Base-by-base conservation (phyloP, 2,329 filamentous ascomycete species). In the Claviceps spartinae region DNA sequence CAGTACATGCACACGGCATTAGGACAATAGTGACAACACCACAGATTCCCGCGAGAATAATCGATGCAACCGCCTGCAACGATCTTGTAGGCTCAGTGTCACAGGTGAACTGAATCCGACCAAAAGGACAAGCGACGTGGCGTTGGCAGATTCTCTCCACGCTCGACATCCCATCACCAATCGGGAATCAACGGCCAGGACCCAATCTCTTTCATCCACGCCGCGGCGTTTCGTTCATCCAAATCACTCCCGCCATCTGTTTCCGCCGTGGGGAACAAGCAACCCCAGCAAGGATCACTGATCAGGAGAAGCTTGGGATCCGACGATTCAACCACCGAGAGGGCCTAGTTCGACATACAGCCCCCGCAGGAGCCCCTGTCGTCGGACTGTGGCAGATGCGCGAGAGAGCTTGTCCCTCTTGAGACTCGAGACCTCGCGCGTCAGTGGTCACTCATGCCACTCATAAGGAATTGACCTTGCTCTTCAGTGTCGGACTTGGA, bases 321-420 rank as follows among this genome's bases (percentile, higher is more conserved):
- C 47, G 34, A 42, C 45, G 16, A 47, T 47, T 47, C 26, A 18
- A 34, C 34, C 45, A 48, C 49, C 37, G 45, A 36, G 30, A 22
- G 26, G 49, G n/a, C 40, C 42, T 36, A 24, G 44, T 42, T 42
- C 46, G 8, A 41, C 18, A 34, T 42, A 22, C 46, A 49, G 41
- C 48, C 52, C 42, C 49, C 46, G 49, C 52, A 48, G 42, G 36
- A 40, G 42, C 18, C 52, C 52, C 49, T 51, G 52, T 45, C n/a
- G 37, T 46, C 34, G 30, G 20, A 47, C 36, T 40, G 37, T 37
- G 38, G 26, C 4, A 51, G 43, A 30, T 14, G 30, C 13, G 16
- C 26, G 16, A 46, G 43, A 46, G 24, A 43, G 37, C 40, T 41
- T 47, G 47, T 41, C 51, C 40, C 16, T 48, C 47, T 50, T 41